A percentile compares a stretch with the other conserved stretches of the same genome.
Evolutionary conservation across 2,329 filamentous ascomycete species (phyloP).

Genomic region (Aspergillus sp.): DNA sequence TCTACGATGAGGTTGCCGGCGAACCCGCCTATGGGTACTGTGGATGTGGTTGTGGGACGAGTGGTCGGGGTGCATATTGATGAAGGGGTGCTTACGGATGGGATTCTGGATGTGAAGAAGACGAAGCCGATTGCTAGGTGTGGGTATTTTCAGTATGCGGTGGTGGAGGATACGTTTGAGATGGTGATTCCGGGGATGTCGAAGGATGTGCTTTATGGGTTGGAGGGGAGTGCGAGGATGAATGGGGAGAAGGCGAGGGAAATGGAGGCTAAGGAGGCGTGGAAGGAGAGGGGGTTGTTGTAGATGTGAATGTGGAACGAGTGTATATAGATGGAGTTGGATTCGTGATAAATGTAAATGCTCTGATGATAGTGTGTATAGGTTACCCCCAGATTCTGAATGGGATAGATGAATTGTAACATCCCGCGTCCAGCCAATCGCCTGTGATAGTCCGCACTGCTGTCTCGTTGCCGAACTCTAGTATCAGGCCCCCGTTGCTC

Average conservation of each 20-base stretch:
- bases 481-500: not conserved
- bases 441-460: not conserved
- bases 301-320: too few species aligned
- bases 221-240: constrained; percentile 41
- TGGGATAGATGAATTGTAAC: not conserved
- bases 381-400: constrained; percentile 26
- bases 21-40: constrained; percentile 59
- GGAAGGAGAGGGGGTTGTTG: not conserved
- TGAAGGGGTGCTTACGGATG: constrained; percentile 57
- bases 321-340: not conserved
- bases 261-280: not conserved
- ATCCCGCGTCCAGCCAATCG: constrained; percentile 1
- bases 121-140: constrained; percentile 61
- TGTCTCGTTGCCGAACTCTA: constrained; percentile 6
- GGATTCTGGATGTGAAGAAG: constrained; percentile 58
- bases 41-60: constrained; percentile 59
- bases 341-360: not conserved
- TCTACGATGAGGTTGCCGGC: constrained; percentile 57
- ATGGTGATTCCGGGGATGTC: constrained; percentile 53
- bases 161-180: constrained; percentile 59
- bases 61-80: constrained; percentile 61
- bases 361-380: not conserved
- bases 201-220: constrained; percentile 38
- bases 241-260: constrained; percentile 16
- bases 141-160: constrained; percentile 62